Percentiles rank a stretch among this genome's conserved stretches.
phyloP scores from a whole-genome alignment of 2,329 filamentous ascomycete species.

The Arthrinium phaeospermum region DNA sequence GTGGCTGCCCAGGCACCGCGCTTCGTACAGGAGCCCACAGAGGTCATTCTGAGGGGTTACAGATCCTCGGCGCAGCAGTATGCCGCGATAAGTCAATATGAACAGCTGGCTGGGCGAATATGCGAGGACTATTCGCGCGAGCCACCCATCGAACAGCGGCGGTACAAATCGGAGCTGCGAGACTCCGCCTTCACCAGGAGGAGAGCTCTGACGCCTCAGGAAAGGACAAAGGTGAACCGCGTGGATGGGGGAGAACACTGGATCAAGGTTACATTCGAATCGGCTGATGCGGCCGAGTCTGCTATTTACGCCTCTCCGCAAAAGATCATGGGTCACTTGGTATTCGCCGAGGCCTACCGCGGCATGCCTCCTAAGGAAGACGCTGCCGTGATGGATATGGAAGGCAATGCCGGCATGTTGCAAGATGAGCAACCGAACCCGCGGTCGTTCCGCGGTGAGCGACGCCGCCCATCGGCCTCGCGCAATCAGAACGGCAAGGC shows the following conservation, averaged over 20 bases:
- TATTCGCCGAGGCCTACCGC: constrained; percentile 74
- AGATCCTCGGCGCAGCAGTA: constrained; percentile 70
- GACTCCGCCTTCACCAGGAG: constrained; percentile 73
- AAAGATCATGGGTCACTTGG: constrained; percentile 70
- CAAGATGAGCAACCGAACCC: constrained; percentile 31
- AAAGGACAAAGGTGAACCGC: constrained; percentile 79
- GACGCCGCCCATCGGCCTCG: constrained; percentile 24
- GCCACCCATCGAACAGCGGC: constrained; percentile 71
- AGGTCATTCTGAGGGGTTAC: constrained; percentile 88
- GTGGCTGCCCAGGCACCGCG: constrained; percentile 34
- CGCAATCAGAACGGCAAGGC: constrained; percentile 21
- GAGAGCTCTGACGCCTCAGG: constrained; percentile 69
- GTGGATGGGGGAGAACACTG: constrained; percentile 88
- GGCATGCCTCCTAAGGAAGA: constrained; percentile 69
- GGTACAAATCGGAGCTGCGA: constrained; percentile 76
- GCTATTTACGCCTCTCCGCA: constrained; percentile 75
- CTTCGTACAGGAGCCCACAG: constrained; percentile 57
- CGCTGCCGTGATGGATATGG: constrained; percentile 63
- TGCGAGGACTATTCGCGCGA: constrained; percentile 93
- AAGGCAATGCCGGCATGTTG: constrained; percentile 44
- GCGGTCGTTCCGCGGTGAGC: constrained; percentile 21
- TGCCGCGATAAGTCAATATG: constrained; percentile 87
- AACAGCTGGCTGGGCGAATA: constrained; percentile 82
- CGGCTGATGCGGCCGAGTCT: constrained; percentile 70
- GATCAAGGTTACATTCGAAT: constrained; percentile 88